Evolutionary conservation across 495 filamentous ascomycete genomes (phyloP).

Genomic region (Penicillium verhagenii): DNA sequence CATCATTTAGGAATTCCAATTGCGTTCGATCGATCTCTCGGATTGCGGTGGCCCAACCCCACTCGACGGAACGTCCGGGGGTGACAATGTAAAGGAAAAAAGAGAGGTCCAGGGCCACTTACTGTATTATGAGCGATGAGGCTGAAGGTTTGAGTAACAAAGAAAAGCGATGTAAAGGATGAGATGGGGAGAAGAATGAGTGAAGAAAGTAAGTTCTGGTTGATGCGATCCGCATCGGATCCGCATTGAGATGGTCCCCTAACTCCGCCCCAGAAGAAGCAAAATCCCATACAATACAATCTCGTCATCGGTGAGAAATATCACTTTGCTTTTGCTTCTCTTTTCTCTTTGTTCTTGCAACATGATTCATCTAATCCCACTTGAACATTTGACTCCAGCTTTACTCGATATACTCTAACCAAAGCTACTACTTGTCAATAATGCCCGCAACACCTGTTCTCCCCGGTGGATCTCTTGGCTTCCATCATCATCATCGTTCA

Average conservation of each 20-base stretch:
- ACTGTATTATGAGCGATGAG: background rate
- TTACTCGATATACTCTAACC: no score
- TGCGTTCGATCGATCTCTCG: constrained; percentile 4
- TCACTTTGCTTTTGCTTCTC: no score
- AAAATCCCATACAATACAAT: no score
- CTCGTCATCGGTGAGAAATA: no score
- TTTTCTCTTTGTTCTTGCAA: no score
- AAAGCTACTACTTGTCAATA: no score
- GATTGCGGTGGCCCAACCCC: constrained; percentile 2
- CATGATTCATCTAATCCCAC: no score
- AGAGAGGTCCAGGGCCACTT: background rate
- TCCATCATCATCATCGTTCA: no score
- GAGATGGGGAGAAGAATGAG: background rate
- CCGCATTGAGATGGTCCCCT: constrained; percentile 10
- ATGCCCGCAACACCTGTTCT: no score
- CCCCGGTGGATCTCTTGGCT: no score
- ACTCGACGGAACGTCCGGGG: constrained; percentile 11
- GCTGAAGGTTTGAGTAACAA: background rate
- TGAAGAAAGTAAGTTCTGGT: constrained; percentile 9
- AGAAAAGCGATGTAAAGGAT: constrained; percentile 1
- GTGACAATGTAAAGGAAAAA: constrained; percentile 3
- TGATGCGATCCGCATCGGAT: constrained; percentile 22
- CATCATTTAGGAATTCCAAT: background rate
- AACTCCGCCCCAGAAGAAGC: constrained; percentile 31
- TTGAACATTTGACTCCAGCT: no score